These are phyloP conservation scores for Cyclostephanos tholiformis DNA, from an alignment of 108 stramenopile genomes.

Conservation along the genomic window DNA sequence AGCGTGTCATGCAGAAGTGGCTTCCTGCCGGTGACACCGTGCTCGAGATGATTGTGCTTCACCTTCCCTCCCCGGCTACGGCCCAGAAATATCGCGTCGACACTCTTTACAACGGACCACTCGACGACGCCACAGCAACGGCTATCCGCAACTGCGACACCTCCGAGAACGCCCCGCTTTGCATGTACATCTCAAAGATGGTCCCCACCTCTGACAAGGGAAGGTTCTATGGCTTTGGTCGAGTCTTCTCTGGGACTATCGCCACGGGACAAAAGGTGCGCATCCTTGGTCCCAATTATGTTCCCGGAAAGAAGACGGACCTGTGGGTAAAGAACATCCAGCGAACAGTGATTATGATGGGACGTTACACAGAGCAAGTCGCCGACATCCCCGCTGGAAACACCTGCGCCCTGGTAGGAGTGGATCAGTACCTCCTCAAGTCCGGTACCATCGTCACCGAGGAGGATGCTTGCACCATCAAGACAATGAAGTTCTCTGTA, in stretches of 20 bases:
- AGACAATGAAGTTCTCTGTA: slow-evolving; percentile 99
- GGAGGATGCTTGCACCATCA: slow-evolving; percentile 96
- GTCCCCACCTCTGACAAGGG: slow-evolving; percentile 99
- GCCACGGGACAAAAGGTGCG: slow-evolving; percentile 99
- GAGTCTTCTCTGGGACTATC: slow-evolving; percentile 99
- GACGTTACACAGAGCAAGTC: slow-evolving; percentile 98
- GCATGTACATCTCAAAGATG: slow-evolving; percentile 99
- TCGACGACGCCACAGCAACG: slow-evolving; percentile 96
- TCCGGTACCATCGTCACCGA: slow-evolving; percentile 98
- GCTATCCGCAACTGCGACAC: slow-evolving; percentile 99
- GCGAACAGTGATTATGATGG: slow-evolving; percentile 99
- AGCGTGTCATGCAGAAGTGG: slow-evolving; percentile 99
- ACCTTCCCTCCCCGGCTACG: slow-evolving; percentile 96
- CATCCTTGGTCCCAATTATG: slow-evolving; percentile 99
- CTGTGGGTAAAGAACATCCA: slow-evolving; percentile 99
- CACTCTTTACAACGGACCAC: slow-evolving; percentile 98
- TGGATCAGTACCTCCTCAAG: slow-evolving; percentile 99
- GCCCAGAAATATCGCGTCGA: slow-evolving; percentile 99
- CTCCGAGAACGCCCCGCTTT: slow-evolving; percentile 91
- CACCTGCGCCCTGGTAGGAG: slow-evolving; percentile 99
- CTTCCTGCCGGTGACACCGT: slow-evolving; percentile 99
- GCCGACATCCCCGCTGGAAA: slow-evolving; percentile 99
- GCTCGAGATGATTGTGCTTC: slow-evolving; percentile 99
- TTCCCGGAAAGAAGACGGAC: slow-evolving; percentile 99
- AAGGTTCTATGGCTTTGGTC: slow-evolving; percentile 99